A percentile compares a stretch with the other conserved stretches of the same genome.
Evolutionary conservation across 1,284 basidiomycete species (phyloP).

Genomic region (Ganoderma boninense): DNA sequence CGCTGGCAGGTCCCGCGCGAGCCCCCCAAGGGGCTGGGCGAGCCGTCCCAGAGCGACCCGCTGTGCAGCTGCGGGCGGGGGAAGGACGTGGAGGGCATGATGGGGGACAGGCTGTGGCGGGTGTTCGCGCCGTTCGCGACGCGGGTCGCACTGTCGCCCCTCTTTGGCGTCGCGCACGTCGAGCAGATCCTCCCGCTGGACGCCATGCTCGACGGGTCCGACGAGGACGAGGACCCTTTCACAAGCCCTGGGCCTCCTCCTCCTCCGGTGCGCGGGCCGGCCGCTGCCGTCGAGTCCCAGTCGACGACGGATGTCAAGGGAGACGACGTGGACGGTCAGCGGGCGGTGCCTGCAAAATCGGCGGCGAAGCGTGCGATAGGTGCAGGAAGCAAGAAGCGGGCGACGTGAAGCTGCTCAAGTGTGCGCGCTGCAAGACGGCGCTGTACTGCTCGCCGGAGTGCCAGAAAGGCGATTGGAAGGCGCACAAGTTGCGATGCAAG

Average conservation of each 20-base stretch:
- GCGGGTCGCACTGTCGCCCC: constrained; percentile 53
- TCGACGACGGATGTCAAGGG: background rate
- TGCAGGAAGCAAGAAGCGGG: background rate
- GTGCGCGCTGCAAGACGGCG: constrained; percentile 44
- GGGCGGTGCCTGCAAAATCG: no score
- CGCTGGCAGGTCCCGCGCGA: no score
- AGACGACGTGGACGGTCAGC: no score
- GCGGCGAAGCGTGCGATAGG: background rate
- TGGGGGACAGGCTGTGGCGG: constrained; percentile 41
- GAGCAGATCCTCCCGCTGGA: constrained; percentile 40
- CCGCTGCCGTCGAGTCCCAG: no score
- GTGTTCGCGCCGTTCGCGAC: constrained; percentile 50
- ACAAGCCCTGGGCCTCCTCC: no score
- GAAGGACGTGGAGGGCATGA: constrained; percentile 45
- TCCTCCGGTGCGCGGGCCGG: no score
- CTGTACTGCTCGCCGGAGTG: constrained; percentile 54
- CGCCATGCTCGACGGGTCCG: no score
- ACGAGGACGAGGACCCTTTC: no score
- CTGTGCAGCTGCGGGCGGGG: constrained; percentile 61
- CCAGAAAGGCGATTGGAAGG: constrained; percentile 55
- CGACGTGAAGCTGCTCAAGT: constrained; percentile 10
- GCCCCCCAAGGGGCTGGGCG: constrained; percentile 33
- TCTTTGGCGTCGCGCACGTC: constrained; percentile 57
- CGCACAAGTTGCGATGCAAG: constrained; percentile 44
- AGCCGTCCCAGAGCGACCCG: constrained; percentile 38